phyloP scores from a whole-genome alignment of 164 flowering plant genomes.

The Santalum album region DNA sequence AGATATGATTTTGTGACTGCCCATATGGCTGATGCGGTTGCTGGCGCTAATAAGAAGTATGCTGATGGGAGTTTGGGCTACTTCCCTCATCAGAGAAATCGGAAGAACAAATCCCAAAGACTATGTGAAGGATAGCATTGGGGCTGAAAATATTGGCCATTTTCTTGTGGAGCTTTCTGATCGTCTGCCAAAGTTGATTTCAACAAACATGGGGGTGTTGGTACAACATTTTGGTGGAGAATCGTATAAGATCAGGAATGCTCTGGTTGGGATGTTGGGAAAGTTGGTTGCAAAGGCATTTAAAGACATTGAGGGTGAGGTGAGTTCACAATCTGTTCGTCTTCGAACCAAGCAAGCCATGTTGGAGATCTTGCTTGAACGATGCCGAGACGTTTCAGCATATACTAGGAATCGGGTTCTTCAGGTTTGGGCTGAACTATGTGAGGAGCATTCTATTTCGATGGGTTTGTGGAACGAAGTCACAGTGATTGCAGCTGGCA shows the following conservation, averaged over 20 bases:
- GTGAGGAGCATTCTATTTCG: slow-evolving; percentile 85
- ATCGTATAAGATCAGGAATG: slow-evolving; percentile 93
- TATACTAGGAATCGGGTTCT: slow-evolving; percentile 95
- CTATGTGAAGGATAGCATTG: slow-evolving; percentile 74
- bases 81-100: slow-evolving; percentile 67
- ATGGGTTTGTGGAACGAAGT: slow-evolving; percentile 98
- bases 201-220: slow-evolving; percentile 73
- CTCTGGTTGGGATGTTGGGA: slow-evolving; percentile 86
- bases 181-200: slow-evolving; percentile 67
- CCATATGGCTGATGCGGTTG: slow-evolving; percentile 77
- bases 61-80: slow-evolving; percentile 78
- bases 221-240: slow-evolving; percentile 96
- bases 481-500: slow-evolving; percentile 79
- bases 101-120: slow-evolving; percentile 84
- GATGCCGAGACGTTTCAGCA: slow-evolving; percentile 91
- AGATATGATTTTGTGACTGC: slow-evolving; percentile 63
- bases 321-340: slow-evolving; percentile 64
- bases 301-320: slow-evolving; percentile 73
- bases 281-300: slow-evolving; percentile 80
- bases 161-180: slow-evolving; percentile 92
- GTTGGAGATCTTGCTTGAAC: slow-evolving; percentile 85
- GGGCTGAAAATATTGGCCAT: slow-evolving; percentile 91
- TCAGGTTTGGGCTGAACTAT: slow-evolving; percentile 97
- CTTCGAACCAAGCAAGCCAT: slow-evolving; percentile 92
- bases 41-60: slow-evolving; percentile 71